Evolutionary conservation across 176 grass and related monocot species (phyloP), one percentile per base, ranked within the genome.

Genomic region (Triticum monococcum): DNA sequence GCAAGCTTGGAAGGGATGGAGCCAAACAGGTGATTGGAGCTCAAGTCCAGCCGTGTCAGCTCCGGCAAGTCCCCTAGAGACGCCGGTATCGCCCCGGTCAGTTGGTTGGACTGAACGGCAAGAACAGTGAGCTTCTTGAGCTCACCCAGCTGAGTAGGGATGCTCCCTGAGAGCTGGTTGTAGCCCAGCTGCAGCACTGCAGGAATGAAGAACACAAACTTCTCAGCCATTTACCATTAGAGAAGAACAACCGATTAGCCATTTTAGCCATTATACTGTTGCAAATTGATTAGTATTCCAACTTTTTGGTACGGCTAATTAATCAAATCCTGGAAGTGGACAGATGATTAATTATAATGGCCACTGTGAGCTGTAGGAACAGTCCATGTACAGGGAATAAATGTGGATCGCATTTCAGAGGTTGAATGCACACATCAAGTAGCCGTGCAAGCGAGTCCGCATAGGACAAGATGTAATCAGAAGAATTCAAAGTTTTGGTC

Each of bases 101-200:
- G 69, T 32, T 81, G 86, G 84, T 98, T 98, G 12, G 85, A 92
- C 82, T 98, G 91, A 38, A 98, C 80, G 78, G 93, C 75, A 50
- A 98, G 92, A 60, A 98, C 88, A 22, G 22, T 91, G 59, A 96
- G 87, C 52, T 92, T 91, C 43, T 81, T 98, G 66, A 95, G 68
- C 69, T 82, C 41, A 43, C 94, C 88, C 57, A 98, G 77, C 85
- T 94, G 89, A 22, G 79, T 91, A 5, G 97, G 97, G 83, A 98
- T 83, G 82, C 94, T 92, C 82, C 92, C 90, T 25, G 85, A 90
- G 5, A 98, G 60, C 70, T 90, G 80, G 80, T 96, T 96, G 78
- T 98, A 92, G 13, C 93, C 89, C 7, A 98, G 87, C 89, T 94
- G 92, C 87, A 98, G 86, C 4, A 98, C 90, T 96, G 79, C 52